Evolutionary conservation across 805 yeast species (phyloP), one percentile per base, ranked within the genome.

Genomic region (Ogataea zsoltii): DNA sequence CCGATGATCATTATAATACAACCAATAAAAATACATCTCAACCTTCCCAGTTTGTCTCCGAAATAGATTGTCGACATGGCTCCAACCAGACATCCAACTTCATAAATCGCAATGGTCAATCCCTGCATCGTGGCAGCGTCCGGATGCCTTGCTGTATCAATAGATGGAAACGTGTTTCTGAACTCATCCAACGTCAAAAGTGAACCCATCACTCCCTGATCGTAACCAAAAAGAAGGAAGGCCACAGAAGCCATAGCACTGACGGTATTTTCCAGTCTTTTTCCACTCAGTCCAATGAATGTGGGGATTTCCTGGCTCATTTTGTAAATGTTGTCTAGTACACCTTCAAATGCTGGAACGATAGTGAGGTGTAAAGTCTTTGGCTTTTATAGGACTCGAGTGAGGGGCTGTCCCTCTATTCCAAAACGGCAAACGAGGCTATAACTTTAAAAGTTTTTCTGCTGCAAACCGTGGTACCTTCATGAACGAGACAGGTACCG

Each of bases 141-240:
- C 9, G 51, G 49, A 31, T 53, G 48, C 17, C 3, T 32, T 9
- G 35, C 17, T 7, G 56, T 48, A 35, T 60, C 58, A 26, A 60
- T 59, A 1, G 44, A 39, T 10, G 59, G 60, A 33, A 56, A 59
- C 3, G 53, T 49, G 2, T 19, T 36, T 38, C 53, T 46, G 42
- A 56, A 58, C 29, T 46, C 44, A n/a, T 44, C 45, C 32, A 58
- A 41, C 5, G 62, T 55, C 17, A 60, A 44, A 25, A 60, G 33
- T 4, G 58, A 49, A 31, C 75, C 72, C 76, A 74, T 72, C 46
- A 74, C 74, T 53, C 79, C 80, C 57, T 75, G 80, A 52, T 75
- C 78, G 48, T 74, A 75, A 37, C 80, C 80, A 51, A 75, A 75
- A 25, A 74, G 66, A 11, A 66, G 49, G 42, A 70, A 70, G 9